Evolutionary conservation across 805 yeast genomes (phyloP), one percentile per base, ranked within the genome.

Genomic region (Brettanomyces anomalus): DNA sequence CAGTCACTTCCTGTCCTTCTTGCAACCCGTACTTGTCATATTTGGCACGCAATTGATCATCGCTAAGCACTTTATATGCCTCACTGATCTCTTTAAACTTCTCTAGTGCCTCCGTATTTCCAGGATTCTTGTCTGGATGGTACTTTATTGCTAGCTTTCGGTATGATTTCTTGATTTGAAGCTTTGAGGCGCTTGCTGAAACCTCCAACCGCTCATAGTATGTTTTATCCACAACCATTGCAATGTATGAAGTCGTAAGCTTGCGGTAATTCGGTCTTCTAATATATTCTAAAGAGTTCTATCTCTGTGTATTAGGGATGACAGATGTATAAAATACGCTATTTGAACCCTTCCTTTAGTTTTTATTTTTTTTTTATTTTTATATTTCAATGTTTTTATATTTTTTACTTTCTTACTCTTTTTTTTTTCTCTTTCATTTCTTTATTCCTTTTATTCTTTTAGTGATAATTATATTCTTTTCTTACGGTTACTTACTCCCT

Each of bases 51-150:
- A 83, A 64, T 7, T 72, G 74, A 0, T 75, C 68, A 59, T 93
- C 93, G 54, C 83, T 82, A 46, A 93, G 66, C 0, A 93, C 85
- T 50, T 84, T 88, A 53, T 83, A 85, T 0, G 90, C 90, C 52
- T 76, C 78, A 21, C 76, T 71, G 35, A 75, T 66, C 47, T 76
- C 85, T 63, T 93, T 96, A 64, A 93, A 93, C 54, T 82, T 80
- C 40, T 74, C 77, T 13, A 90, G 87, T 14, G 98, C 98, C 11
- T 76, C 74, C 34, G 93, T 94, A 59, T 93, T 95, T 55, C 84
- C 80, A n/a, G 95, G 96, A 57, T 90, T 87, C 67, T 93, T 93
- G 61, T 93, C 98, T 1, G 98, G 98, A 61, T 90, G 98, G 40
- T 85, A 84, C 45, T 70, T 71, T 62, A 90, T 83, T 6, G 97